phyloP scores from a whole-genome alignment of 140 eudicot genomes.

The Flaveria floridana region DNA sequence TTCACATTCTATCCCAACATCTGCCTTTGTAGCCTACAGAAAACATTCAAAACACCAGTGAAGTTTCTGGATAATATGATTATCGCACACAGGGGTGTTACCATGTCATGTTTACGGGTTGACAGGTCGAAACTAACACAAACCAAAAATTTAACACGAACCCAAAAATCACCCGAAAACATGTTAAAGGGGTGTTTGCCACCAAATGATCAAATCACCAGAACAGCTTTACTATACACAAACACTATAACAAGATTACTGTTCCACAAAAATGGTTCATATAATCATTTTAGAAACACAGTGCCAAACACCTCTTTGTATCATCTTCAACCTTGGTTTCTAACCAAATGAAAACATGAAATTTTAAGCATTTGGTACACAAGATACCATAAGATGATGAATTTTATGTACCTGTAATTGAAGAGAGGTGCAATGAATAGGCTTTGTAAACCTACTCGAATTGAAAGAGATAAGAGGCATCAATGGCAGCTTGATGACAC shows the following conservation, averaged over 20 bases:
- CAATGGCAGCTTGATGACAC: conserved; percentile 32
- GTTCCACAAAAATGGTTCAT: background rate
- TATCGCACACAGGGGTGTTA: too few relatives aligned
- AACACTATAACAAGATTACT: background rate
- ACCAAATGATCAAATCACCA: too few relatives aligned
- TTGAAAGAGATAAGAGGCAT: conserved; percentile 34
- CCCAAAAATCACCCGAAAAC: background rate
- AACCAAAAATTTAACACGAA: background rate
- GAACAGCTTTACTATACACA: too few relatives aligned
- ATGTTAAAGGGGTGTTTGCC: too few relatives aligned
- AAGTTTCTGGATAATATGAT: background rate
- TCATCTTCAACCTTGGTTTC: background rate
- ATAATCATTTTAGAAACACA: background rate
- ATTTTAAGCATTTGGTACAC: background rate
- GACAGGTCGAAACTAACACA: background rate
- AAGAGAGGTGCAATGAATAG: conserved; percentile 32
- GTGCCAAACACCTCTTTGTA: background rate
- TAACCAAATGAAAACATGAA: too few relatives aligned
- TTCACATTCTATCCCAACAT: conserved; percentile 62
- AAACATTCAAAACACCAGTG: background rate
- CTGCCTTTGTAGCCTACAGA: conserved; percentile 38
- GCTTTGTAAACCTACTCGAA: conserved; percentile 30
- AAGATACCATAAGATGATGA: background rate
- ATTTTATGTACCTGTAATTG: conserved; percentile 34
- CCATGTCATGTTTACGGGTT: too few relatives aligned